Evolutionary conservation across 2,329 filamentous ascomycete species (phyloP), one percentile per base, ranked within the genome.

Genomic region (Alternaria rosae): DNA sequence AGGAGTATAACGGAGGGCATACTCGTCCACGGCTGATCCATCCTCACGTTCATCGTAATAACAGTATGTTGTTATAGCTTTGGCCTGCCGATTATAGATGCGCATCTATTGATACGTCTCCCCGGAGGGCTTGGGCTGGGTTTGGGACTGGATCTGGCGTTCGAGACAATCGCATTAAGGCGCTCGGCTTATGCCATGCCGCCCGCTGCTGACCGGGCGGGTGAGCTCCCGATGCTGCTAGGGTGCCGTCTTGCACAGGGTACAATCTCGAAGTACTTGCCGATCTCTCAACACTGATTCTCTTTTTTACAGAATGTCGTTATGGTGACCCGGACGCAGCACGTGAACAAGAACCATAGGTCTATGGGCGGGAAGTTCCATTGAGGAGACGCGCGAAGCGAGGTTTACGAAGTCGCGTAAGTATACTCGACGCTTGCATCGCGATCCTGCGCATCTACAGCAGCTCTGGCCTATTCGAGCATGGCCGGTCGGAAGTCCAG

Each of bases 31-130:
- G 62, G 66, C 60, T 67, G 68, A 48, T 21, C 61, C 59, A 13
- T 38, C 41, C 61, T 65, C 55, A 55, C 58, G 69, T 66, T 70
- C 59, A 35, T 32, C 17, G 57, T 48, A 43, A 62, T 64, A 59
- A 62, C 61, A 61, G 51, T 55, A 28, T 56, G 55, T 51, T 59
- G 47, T 53, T 72, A 69, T 67, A 57, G 52, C 59, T 60, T 64
- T 43, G 55, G 23, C 60, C 54, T 64, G 35, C 50, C 53, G 56
- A 66, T 44, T 72, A 72, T 70, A 67, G 56, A 50, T 61, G 47
- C 35, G 41, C 48, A 53, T 59, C 15, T 25, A 57, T 41, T 38
- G 35, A 44, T 38, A 23, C 38, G 28, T 32, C 9, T 15, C 23
- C 41, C 42, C 20, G 45, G 15, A 54, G 13, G 45, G n/a, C 20